Base-by-base conservation (phyloP, 2,329 filamentous ascomycete genomes). In the Byssochlamys sp. region DNA sequence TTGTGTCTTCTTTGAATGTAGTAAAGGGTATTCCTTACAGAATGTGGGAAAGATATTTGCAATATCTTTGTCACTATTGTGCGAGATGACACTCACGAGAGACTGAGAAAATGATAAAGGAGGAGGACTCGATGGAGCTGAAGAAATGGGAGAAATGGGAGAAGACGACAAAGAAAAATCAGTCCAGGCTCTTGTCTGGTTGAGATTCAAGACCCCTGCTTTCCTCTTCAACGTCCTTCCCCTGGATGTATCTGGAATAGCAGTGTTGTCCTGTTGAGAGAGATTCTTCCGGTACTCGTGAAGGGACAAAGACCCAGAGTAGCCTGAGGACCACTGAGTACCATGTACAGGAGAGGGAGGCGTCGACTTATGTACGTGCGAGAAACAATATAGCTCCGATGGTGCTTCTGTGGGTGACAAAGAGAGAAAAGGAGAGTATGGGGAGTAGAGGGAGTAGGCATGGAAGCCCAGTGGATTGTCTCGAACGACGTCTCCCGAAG, bases 51-150 rank as follows among this genome's bases (percentile, higher is more conserved):
- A 65, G 49, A 64, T 57, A 25, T 63, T 59, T 39, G 69, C 69
- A 25, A 62, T 59, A 24, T 67, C 68, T 49, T 63, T 62, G 51
- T 71, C 69, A 57, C 70, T 71, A 50, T 59, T 53, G 35, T 63
- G 61, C 25, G 67, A 67, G 50, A 68, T 51, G 5, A 69, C 59
- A 58, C 70, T 71, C 12, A 70, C 35, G 24, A 61, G 66, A 11
- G 71, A 73, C 58, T 69, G 70, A 12, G 71, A 73, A 9, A 70
- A 72, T 31, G 71, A 73, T 29, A 74, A 58, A 12, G 71, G 70
- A 51, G 71, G 71, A 19, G 71, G 67, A 57, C 67, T 73, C 10
- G 71, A 73, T 10, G 66, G 62, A 45, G 59, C 55, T 0, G 69
- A 72, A 1, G 69, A 69, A 6, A 65, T 58, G 26, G 58, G 56